Percentiles rank a stretch among this genome's conserved stretches.
Conservation (phyloP, 345 rosid genomes). For the Noccaea caerulescens region DNA sequence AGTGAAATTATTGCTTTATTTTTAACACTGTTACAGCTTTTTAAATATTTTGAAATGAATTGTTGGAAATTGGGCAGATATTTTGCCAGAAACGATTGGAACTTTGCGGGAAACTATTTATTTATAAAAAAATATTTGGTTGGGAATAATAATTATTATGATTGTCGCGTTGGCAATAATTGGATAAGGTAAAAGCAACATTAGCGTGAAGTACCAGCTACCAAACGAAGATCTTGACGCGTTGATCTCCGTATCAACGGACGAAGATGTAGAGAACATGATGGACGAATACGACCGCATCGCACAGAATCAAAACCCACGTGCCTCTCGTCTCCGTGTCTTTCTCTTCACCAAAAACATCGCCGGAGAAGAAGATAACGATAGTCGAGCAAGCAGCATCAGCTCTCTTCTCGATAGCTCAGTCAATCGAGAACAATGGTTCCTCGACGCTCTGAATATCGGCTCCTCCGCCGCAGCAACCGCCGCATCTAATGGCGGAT, state of each 20-base stretch:
- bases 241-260: constrained; percentile 87
- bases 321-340: constrained; percentile 82
- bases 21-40: neutral
- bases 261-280: constrained; percentile 97
- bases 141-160: neutral
- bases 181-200: constrained; percentile 58
- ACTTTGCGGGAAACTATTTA: constrained; percentile 32
- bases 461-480: constrained; percentile 46
- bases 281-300: constrained; percentile 95
- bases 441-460: constrained; percentile 79
- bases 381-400: constrained; percentile 73
- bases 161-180: constrained; percentile 18
- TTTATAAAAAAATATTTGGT: neutral
- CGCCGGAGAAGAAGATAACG: constrained; percentile 60
- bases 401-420: constrained; percentile 86
- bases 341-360: constrained; percentile 60
- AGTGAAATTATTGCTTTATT: constrained; percentile 3
- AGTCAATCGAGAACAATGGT: constrained; percentile 86
- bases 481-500: constrained; percentile 33
- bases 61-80: constrained; percentile 38
- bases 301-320: constrained; percentile 64
- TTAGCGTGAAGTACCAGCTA: constrained; percentile 88
- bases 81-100: constrained; percentile 30
- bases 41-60: neutral
- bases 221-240: constrained; percentile 98